Evolutionary conservation across 2,329 filamentous ascomycete species (phyloP).

Genomic region (Curvularia verruculosa): DNA sequence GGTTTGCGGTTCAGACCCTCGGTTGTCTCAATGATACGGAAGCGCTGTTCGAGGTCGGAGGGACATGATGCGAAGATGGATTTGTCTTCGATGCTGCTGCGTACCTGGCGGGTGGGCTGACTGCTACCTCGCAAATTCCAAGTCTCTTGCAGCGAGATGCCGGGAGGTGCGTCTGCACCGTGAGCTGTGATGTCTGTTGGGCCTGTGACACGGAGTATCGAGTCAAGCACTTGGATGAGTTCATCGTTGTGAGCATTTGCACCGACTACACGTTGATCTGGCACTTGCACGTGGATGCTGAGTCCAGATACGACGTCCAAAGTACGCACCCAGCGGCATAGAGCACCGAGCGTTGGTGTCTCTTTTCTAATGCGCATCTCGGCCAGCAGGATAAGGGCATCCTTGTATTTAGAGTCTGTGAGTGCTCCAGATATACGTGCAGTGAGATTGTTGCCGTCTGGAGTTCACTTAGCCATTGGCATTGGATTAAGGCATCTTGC

Average conservation of each 20-base stretch:
- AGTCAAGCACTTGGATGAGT: constrained; percentile 66
- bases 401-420: constrained; percentile 67
- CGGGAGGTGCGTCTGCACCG: constrained; percentile 34
- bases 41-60: constrained; percentile 39
- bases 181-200: constrained; percentile 59
- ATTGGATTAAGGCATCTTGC: not conserved
- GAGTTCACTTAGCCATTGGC: constrained; percentile 9
- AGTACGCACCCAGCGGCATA: constrained; percentile 75
- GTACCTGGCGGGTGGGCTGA: constrained; percentile 54
- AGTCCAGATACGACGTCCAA: constrained; percentile 72
- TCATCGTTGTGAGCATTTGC: constrained; percentile 55
- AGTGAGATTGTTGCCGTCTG: constrained; percentile 67
- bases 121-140: constrained; percentile 64
- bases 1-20: constrained; percentile 67
- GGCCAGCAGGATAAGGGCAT: constrained; percentile 69
- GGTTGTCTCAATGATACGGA: constrained; percentile 67
- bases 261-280: constrained; percentile 40
- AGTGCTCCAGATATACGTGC: constrained; percentile 70
- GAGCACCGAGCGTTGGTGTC: constrained; percentile 69
- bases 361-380: constrained; percentile 73
- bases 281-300: constrained; percentile 59
- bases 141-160: constrained; percentile 63
- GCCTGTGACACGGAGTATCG: constrained; percentile 67
- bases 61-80: constrained; percentile 48
- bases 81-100: constrained; percentile 65